Conservation (phyloP, 345 rosid genomes). For the Brassica carinata region DNA sequence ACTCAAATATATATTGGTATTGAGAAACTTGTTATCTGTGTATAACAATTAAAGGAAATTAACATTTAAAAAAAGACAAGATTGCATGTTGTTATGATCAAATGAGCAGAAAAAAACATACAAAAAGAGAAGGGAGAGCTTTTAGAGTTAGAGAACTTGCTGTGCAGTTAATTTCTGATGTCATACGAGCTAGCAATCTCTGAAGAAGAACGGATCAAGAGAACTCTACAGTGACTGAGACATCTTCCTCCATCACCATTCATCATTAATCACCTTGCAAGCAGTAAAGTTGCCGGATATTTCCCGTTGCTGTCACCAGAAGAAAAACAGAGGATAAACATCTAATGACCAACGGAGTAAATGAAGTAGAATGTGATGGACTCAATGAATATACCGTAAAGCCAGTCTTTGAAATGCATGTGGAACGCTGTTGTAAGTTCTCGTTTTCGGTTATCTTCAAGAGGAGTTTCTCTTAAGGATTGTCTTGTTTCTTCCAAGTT, state of each 20-base stretch:
- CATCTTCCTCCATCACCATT: slow-evolving; percentile 9
- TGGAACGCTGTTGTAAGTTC: slow-evolving; percentile 84
- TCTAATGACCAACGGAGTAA: neutral
- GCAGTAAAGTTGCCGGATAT: slow-evolving; percentile 97
- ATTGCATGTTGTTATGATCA: slow-evolving; percentile 22
- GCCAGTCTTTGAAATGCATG: slow-evolving; percentile 92
- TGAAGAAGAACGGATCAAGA: slow-evolving; percentile 27
- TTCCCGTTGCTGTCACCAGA: slow-evolving; percentile 76
- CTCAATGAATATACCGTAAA: slow-evolving; percentile 64
- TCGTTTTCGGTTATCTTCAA: slow-evolving; percentile 83
- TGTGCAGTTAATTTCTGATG: slow-evolving; percentile 39
- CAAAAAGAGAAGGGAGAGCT: slow-evolving; percentile 13
- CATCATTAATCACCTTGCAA: slow-evolving; percentile 77
- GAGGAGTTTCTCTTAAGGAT: slow-evolving; percentile 65
- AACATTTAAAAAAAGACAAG: slow-evolving; percentile 15
- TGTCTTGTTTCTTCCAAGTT: slow-evolving; percentile 73
- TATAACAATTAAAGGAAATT: slow-evolving; percentile 30
- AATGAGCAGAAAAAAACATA: slow-evolving; percentile 28
- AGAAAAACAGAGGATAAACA: neutral
- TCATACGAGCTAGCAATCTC: slow-evolving; percentile 34
- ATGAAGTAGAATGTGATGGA: neutral
- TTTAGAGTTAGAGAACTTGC: slow-evolving; percentile 34
- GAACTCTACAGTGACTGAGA: slow-evolving; percentile 29
- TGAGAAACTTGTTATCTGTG: slow-evolving; percentile 34
- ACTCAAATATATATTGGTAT: slow-evolving; percentile 22